phyloP scores from a whole-genome alignment of 2,329 filamentous ascomycete species.

The Akanthomyces uredinophilus region DNA sequence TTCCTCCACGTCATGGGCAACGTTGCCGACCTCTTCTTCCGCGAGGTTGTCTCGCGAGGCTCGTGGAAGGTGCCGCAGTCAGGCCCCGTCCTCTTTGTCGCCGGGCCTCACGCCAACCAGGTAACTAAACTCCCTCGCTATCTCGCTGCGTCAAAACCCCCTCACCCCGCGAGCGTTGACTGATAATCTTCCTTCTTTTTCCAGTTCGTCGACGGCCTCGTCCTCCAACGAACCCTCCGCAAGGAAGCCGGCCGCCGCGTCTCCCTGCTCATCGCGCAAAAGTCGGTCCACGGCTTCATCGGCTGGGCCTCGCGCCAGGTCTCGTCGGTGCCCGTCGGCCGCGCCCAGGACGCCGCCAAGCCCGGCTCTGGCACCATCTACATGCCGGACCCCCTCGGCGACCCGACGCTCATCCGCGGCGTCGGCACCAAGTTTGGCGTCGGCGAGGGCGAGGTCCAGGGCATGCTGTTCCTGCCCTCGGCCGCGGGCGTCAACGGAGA shows the following conservation, averaged over 20 bases:
- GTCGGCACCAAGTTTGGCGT: constrained; percentile 78
- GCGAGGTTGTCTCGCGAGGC: constrained; percentile 90
- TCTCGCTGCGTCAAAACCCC: too few relatives aligned
- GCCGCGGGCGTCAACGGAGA: constrained; percentile 71
- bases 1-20: constrained; percentile 75
- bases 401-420: constrained; percentile 75
- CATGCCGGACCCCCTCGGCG: constrained; percentile 78
- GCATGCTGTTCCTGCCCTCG: constrained; percentile 80
- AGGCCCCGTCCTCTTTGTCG: constrained; percentile 91
- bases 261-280: constrained; percentile 89
- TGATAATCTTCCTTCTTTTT: not conserved
- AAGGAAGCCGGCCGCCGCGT: constrained; percentile 84
- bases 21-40: constrained; percentile 93
- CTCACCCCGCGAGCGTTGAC: not conserved
- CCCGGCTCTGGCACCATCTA: constrained; percentile 76
- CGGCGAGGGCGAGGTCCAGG: constrained; percentile 66
- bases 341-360: constrained; percentile 85
- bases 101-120: constrained; percentile 94
- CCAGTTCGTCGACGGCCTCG: constrained; percentile 90
- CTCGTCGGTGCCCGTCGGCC: constrained; percentile 86
- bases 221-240: constrained; percentile 85
- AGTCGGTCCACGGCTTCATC: constrained; percentile 91
- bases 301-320: constrained; percentile 79
- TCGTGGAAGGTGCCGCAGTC: constrained; percentile 90
- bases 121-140: constrained; percentile 40